These are phyloP conservation scores for Penicillium verhagenii DNA, from an alignment of 495 filamentous ascomycete species.

Conservation along the genomic window DNA sequence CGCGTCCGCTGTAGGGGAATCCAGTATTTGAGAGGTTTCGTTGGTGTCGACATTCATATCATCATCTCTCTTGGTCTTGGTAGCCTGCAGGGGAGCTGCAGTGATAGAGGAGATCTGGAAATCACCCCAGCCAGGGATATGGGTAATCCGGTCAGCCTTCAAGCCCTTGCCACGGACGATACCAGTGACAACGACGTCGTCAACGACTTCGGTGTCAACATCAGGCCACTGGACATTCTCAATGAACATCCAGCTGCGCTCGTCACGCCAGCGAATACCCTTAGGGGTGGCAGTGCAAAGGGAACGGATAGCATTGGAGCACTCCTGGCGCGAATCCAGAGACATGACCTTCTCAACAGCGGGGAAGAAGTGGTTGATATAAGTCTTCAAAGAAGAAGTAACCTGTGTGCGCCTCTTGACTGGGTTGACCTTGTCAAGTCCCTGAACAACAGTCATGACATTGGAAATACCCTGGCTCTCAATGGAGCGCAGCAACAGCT, in stretches of 20 bases:
- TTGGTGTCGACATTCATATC: conserved; percentile 66
- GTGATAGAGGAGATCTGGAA: conserved; percentile 91
- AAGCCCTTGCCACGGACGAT: conserved; percentile 81
- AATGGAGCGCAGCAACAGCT: conserved; percentile 77
- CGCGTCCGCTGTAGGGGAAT: conserved; percentile 68
- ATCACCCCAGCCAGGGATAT: conserved; percentile 91
- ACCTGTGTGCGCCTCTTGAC: conserved; percentile 74
- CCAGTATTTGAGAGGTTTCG: conserved; percentile 54
- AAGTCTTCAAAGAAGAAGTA: conserved; percentile 77
- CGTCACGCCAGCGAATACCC: conserved; percentile 89
- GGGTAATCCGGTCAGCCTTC: conserved; percentile 85
- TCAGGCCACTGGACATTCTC: conserved; percentile 74
- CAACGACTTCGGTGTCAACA: conserved; percentile 41
- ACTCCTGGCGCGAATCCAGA: conserved; percentile 83
- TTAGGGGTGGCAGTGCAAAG: conserved; percentile 88
- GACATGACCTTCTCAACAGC: conserved; percentile 82
- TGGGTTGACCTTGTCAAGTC: conserved; percentile 72
- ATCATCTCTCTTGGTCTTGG: conserved; percentile 59
- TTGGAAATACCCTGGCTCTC: conserved; percentile 94
- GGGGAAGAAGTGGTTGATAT: conserved; percentile 91
- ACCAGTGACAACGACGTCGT: conserved; percentile 74
- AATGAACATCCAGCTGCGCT: conserved; percentile 89
- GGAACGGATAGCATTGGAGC: conserved; percentile 81
- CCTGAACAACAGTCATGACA: conserved; percentile 74
- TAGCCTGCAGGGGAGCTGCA: conserved; percentile 57